phyloP scores from a whole-genome alignment of 2,329 filamentous ascomycete genomes.

The Pyrenophora graminea region DNA sequence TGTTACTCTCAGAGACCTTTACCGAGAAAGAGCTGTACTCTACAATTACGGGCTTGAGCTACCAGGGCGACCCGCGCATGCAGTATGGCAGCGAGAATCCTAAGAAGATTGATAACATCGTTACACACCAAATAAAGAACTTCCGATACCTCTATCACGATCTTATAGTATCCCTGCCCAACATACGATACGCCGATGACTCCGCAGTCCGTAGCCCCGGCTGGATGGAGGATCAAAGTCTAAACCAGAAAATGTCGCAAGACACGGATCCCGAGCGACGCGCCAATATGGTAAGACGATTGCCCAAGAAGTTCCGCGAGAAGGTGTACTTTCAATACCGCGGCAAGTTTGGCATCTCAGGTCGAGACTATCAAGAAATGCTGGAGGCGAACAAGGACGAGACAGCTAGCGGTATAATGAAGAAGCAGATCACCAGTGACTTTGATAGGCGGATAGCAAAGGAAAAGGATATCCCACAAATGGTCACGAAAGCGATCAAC shows the following conservation, averaged over 20 bases:
- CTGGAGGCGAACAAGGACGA: constrained; percentile 76
- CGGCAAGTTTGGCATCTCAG: constrained; percentile 83
- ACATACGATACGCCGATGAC: constrained; percentile 75
- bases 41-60: constrained; percentile 89
- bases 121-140: constrained; percentile 85
- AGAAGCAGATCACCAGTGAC: constrained; percentile 74
- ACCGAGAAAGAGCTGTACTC: constrained; percentile 86
- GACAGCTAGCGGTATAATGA: constrained; percentile 64
- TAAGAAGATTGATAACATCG: constrained; percentile 91
- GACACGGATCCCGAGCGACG: constrained; percentile 91
- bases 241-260: constrained; percentile 72
- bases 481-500: constrained; percentile 76
- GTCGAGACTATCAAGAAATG: constrained; percentile 81
- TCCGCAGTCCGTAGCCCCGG: constrained; percentile 58
- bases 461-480: constrained; percentile 68
- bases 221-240: constrained; percentile 63
- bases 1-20: constrained; percentile 82
- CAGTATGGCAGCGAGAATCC: constrained; percentile 85
- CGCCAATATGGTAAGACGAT: constrained; percentile 92
- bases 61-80: constrained; percentile 97
- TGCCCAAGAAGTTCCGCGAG: constrained; percentile 83
- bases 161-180: constrained; percentile 86
- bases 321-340: constrained; percentile 96
- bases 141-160: constrained; percentile 92
- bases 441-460: constrained; percentile 89